Conservation (phyloP, 345 rosid species). For the Viola odorata region DNA sequence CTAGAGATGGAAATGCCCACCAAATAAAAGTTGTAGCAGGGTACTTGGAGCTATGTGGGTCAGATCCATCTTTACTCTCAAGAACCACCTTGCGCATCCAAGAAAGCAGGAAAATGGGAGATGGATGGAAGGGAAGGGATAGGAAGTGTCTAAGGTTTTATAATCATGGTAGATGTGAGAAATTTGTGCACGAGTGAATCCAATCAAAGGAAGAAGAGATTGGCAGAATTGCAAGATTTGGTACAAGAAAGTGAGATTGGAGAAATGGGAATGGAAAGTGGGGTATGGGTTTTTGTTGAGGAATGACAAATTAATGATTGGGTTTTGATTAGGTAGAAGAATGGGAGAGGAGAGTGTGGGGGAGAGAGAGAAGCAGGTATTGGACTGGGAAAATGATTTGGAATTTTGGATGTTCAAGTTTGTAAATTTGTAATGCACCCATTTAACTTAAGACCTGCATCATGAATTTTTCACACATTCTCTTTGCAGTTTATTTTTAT, state of each 20-base stretch:
- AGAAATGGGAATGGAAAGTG: conserved; percentile 1
- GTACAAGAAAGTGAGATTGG: conserved; percentile 21
- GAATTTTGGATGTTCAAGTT: too few species aligned
- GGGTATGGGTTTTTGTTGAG: conserved; percentile 4
- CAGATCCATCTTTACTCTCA: conserved; percentile 32
- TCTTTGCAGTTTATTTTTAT: too few species aligned
- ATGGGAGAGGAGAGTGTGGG: not conserved
- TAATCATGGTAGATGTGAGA: too few species aligned
- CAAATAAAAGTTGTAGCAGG: too few species aligned
- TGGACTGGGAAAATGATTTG: not conserved
- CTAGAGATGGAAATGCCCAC: conserved; percentile 14
- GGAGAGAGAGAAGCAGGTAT: not conserved
- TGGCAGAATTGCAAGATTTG: not conserved
- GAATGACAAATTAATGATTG: conserved; percentile 21
- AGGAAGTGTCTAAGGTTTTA: too few species aligned
- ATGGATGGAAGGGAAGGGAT: too few species aligned
- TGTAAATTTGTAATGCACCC: not conserved
- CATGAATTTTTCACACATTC: too few species aligned
- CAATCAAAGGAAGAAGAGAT: not conserved
- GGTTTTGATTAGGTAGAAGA: too few species aligned
- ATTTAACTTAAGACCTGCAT: too few species aligned
- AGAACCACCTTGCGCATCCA: conserved; percentile 13
- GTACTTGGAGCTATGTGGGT: not conserved
- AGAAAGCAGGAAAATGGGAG: not conserved
- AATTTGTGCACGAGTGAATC: too few species aligned